Conservation (phyloP, 768 basidiomycete genomes). For the Rhodotorula paludigena region DNA sequence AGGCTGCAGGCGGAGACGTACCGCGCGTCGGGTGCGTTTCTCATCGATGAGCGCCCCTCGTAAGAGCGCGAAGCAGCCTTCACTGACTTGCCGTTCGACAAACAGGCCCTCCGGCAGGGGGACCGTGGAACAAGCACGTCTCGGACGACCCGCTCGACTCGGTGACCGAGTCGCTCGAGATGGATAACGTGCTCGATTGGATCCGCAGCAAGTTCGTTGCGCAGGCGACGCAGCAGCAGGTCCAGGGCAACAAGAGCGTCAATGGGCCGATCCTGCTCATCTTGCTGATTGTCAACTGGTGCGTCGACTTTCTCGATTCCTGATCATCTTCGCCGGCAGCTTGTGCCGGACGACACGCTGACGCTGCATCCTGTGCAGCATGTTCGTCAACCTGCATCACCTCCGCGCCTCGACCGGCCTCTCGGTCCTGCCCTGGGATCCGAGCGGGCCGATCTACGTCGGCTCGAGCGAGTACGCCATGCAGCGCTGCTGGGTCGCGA, state of each 20-base stretch:
- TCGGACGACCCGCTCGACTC: conserved; percentile 20
- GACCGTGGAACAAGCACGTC: conserved; percentile 31
- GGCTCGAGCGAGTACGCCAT: conserved; percentile 31
- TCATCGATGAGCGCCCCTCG: too few relatives aligned
- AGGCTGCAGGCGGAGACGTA: conserved; percentile 34
- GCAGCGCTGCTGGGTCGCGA: conserved; percentile 32
- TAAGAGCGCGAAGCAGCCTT: too few relatives aligned
- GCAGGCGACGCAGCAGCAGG: conserved; percentile 12
- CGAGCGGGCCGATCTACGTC: conserved; percentile 16
- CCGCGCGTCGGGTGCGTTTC: conserved; percentile 22
- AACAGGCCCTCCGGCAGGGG: conserved; percentile 28
- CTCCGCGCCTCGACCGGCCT: conserved; percentile 26
- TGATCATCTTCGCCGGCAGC: background rate
- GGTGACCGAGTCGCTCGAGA: conserved; percentile 19
- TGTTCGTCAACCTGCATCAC: conserved; percentile 32
- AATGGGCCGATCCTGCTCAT: conserved; percentile 23
- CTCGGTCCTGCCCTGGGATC: conserved; percentile 24
- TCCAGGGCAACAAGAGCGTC: conserved; percentile 11
- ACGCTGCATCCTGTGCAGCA: background rate
- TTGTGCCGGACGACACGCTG: too few relatives aligned
- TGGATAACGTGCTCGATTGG: conserved; percentile 27
- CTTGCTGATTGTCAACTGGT: conserved; percentile 33
- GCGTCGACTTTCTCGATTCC: background rate
- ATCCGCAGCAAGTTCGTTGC: conserved; percentile 9
- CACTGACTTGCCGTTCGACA: too few relatives aligned